Evolutionary conservation across 106 monocot genomes (phyloP).

Genomic region (Dactylorhiza incarnata): DNA sequence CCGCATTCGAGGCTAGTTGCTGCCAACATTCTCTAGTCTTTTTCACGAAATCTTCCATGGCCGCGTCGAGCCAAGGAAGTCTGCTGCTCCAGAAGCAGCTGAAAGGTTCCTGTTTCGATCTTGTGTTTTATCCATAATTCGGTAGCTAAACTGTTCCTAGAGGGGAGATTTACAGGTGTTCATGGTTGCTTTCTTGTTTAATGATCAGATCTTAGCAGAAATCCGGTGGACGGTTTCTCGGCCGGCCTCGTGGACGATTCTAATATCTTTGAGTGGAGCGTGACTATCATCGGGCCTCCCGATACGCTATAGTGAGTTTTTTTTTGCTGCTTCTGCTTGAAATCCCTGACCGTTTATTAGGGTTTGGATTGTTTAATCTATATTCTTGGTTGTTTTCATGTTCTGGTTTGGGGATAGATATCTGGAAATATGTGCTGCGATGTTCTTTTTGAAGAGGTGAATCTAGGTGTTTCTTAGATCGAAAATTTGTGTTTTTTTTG

Average conservation of each 20-base stretch:
- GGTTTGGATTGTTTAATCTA: no score
- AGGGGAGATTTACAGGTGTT: not conserved
- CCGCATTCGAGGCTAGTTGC: no score
- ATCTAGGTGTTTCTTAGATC: no score
- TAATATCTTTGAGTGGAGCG: conserved; percentile 76
- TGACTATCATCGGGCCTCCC: conserved; percentile 73
- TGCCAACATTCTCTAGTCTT: not conserved
- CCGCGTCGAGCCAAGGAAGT: conserved; percentile 34
- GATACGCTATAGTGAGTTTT: conserved; percentile 66
- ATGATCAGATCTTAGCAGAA: conserved; percentile 48
- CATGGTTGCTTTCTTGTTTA: not conserved
- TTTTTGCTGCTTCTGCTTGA: not conserved
- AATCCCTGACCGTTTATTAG: no score
- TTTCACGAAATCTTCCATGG: conserved; percentile 12
- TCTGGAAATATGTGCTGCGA: no score
- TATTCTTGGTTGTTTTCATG: no score
- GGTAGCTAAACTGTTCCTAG: not conserved
- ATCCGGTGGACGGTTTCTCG: conserved; percentile 75
- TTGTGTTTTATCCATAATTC: not conserved
- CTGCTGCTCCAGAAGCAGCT: conserved; percentile 58
- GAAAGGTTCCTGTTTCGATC: conserved; percentile 19
- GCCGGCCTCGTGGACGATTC: conserved; percentile 62
- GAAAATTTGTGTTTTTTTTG: no score
- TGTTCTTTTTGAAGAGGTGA: no score
- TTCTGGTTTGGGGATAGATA: no score